Conservation (phyloP, 208 protist species). For the Histomonas meleagridis region DNA sequence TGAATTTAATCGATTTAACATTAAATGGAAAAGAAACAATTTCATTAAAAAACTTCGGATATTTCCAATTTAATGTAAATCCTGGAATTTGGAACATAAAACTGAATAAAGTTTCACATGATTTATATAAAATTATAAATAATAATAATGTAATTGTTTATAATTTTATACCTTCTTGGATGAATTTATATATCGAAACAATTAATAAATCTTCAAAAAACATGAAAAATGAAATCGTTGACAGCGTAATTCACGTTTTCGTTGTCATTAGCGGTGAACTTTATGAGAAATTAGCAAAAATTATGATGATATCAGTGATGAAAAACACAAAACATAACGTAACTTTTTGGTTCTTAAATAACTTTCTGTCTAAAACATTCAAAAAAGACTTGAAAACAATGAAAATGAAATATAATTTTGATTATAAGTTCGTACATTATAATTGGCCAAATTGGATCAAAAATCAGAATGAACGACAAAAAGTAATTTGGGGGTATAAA, state of each 20-base stretch:
- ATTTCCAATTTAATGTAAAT: slow-evolving; percentile 26
- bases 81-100: slow-evolving; percentile 9
- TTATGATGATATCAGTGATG: slow-evolving; percentile 4
- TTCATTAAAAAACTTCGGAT: neutral
- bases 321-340: slow-evolving; percentile 58
- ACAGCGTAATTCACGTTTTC: neutral
- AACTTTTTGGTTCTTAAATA: slow-evolving; percentile 96
- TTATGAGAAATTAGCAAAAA: slow-evolving; percentile 14
- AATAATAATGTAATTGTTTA: neutral
- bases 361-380: slow-evolving; percentile 86
- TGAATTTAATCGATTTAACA: neutral
- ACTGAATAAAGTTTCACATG: neutral
- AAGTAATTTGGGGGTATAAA: slow-evolving; percentile 96
- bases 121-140: too few species aligned
- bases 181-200: too few species aligned
- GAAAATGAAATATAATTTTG: slow-evolving; percentile 69
- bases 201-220: too few species aligned
- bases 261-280: neutral
- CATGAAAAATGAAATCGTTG: too few species aligned
- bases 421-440: slow-evolving; percentile 81
- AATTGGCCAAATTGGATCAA: slow-evolving; percentile 89
- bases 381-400: slow-evolving; percentile 65
- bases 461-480: slow-evolving; percentile 82
- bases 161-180: neutral
- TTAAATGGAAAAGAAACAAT: neutral